Evolutionary conservation across 2,329 filamentous ascomycete species (phyloP), one percentile per base, ranked within the genome.

Genomic region (Sclerotinia spermophila): DNA sequence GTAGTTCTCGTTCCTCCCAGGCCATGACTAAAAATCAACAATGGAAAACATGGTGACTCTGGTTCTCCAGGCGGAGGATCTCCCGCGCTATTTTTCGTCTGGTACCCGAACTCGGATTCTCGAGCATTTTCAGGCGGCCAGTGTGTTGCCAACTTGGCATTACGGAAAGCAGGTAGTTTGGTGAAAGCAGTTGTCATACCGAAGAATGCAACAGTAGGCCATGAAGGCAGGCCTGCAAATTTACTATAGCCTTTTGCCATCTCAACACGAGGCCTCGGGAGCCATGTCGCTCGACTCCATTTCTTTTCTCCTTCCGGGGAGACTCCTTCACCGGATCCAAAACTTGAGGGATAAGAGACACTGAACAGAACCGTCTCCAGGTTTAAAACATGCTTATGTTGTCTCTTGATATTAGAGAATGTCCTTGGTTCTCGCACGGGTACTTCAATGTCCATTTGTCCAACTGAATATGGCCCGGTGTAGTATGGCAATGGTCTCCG

Each of bases 21-120:
- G 0, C 89, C 89, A 78, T 91, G 89, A 75, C 86, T 89, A 78
- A 92, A 91, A 33, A 91, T 82, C 45, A 91, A 82, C 33, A 90
- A 80, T 1, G 89, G 88, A 71, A 90, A 91, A 5, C 73, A 82
- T 0, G 87, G 86, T 71, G 75, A 79, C 42, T 79, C 78, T 3
- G 75, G 68, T 38, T 81, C 80, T 13, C 79, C 80, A 1, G 79
- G 78, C 1, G 81, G 82, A 38, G 81, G 81, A 7, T 75, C 71
- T 1, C 84, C 83, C 27, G 77, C 76, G 51, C 80, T 75, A 38
- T 82, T 81, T 73, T 83, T 83, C 11, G 81, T 81, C 53, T 81
- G 79, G 51, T 79, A 78, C 2, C 81, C 81, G 27, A 61, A 61
- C 56, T 81, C 81, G 21, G 60, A 64, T 55, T 81, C 75, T 48